These are phyloP conservation scores for Ploettnerulaceae sp. DNA, from an alignment of 2,329 filamentous ascomycete species.

Conservation along the genomic window DNA sequence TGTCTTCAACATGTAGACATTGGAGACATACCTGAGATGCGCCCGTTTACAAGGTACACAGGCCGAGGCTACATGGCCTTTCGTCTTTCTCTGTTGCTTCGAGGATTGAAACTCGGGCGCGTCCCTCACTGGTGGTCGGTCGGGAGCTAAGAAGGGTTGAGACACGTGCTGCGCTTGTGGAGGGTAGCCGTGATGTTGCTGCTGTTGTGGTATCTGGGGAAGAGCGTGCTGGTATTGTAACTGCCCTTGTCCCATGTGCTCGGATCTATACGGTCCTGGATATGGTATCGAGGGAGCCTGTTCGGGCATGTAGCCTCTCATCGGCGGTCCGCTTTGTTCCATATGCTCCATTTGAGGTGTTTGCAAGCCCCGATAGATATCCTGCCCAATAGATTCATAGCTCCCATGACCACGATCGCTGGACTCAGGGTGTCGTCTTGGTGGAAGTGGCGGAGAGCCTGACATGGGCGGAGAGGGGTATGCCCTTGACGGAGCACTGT, in stretches of 20 bases:
- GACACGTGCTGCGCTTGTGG: conserved; percentile 22
- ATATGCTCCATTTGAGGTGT: conserved; percentile 27
- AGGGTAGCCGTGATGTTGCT: conserved; percentile 22
- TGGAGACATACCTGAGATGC: conserved; percentile 56
- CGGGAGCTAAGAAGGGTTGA: conserved; percentile 26
- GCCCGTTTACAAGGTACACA: conserved; percentile 83
- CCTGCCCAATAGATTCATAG: conserved; percentile 42
- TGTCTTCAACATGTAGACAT: conserved; percentile 7
- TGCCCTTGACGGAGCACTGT: conserved; percentile 51
- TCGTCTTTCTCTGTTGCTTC: conserved; percentile 62
- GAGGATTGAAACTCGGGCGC: conserved; percentile 48
- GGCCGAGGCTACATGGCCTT: conserved; percentile 78
- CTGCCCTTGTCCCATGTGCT: conserved; percentile 22
- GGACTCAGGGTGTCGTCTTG: conserved; percentile 53
- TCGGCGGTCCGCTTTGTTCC: conserved; percentile 27
- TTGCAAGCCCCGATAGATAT: conserved; percentile 45
- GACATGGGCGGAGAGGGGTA: conserved; percentile 74
- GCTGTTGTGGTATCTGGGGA: conserved; percentile 20
- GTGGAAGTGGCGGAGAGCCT: conserved; percentile 58
- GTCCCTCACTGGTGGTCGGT: conserved; percentile 39
- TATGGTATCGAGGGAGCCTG: conserved; percentile 23
- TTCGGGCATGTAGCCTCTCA: conserved; percentile 39
- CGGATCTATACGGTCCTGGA: conserved; percentile 24
- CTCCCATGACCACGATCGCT: conserved; percentile 49
- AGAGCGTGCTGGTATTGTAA: conserved; percentile 24